Conservation (phyloP, 2,329 filamentous ascomycete species). For the Trichoderma semiorbis region DNA sequence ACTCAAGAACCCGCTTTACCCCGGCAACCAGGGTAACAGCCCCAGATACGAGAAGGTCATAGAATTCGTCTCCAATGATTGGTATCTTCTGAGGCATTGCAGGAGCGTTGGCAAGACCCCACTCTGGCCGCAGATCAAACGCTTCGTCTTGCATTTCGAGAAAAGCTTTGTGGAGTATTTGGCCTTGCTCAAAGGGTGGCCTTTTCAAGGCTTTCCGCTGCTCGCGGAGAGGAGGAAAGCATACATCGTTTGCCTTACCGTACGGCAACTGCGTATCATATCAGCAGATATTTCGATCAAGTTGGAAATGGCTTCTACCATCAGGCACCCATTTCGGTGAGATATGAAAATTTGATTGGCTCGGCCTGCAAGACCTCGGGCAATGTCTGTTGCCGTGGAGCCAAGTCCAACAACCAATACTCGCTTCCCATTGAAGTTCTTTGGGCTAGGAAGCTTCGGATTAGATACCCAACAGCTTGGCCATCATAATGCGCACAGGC, state of each 20-base stretch:
- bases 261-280: constrained; percentile 31
- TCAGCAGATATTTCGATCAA: constrained; percentile 13
- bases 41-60: constrained; percentile 36
- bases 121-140: not conserved
- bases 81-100: constrained; percentile 22
- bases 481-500: not conserved
- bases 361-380: constrained; percentile 31
- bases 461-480: not conserved
- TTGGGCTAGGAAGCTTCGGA: constrained; percentile 16
- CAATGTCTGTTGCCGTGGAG: constrained; percentile 35
- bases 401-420: constrained; percentile 45
- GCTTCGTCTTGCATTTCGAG: not conserved
- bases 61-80: constrained; percentile 28
- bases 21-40: constrained; percentile 35
- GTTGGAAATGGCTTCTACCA: not conserved
- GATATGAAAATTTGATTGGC: constrained; percentile 23
- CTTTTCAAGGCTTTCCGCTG: not conserved
- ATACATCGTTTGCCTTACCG: constrained; percentile 26
- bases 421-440: constrained; percentile 29
- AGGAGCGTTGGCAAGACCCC: not conserved
- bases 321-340: constrained; percentile 26
- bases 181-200: not conserved
- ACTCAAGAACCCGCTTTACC: constrained; percentile 24
- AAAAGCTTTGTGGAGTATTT: not conserved
- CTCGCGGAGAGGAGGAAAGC: not conserved